Evolutionary conservation across 2,329 filamentous ascomycete species (phyloP).

Genomic region (Exophiala lecanii-corni): DNA sequence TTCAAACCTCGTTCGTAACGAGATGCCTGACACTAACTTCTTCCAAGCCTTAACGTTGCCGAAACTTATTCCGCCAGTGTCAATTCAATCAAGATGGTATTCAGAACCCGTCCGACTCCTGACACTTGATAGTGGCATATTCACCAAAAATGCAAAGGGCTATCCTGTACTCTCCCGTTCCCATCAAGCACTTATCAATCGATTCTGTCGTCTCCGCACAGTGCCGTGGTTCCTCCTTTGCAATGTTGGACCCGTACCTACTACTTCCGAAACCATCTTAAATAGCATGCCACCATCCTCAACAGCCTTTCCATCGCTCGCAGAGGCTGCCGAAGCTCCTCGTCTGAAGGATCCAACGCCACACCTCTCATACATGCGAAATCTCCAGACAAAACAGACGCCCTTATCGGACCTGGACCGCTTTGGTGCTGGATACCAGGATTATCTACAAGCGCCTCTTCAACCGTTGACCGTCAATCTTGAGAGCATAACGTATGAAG

Average conservation of each 20-base stretch:
- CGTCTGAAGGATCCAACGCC: constrained; percentile 54
- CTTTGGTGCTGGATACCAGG: constrained; percentile 73
- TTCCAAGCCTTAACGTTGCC: constrained; percentile 58
- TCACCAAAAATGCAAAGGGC: constrained; percentile 55
- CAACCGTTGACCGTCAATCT: constrained; percentile 95
- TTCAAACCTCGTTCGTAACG: no score
- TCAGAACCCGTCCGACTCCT: constrained; percentile 59
- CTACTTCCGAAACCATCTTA: constrained; percentile 28
- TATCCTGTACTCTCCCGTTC: constrained; percentile 55
- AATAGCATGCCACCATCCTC: constrained; percentile 28
- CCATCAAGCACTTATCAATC: constrained; percentile 54
- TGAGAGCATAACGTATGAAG: constrained; percentile 95
- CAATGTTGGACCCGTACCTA: constrained; percentile 53
- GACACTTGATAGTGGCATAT: constrained; percentile 49
- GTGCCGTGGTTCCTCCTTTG: constrained; percentile 58
- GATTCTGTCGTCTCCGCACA: constrained; percentile 53
- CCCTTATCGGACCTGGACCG: constrained; percentile 58
- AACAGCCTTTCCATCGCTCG: constrained; percentile 59
- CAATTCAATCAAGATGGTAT: constrained; percentile 58
- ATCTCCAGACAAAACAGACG: constrained; percentile 78
- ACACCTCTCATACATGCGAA: constrained; percentile 75
- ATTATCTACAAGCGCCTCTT: constrained; percentile 90
- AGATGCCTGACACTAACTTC: no score
- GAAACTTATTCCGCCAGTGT: constrained; percentile 52
- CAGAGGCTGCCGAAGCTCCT: constrained; percentile 55